phyloP scores from a whole-genome alignment of 305 asterid species.

The Fraxinus albicans region DNA sequence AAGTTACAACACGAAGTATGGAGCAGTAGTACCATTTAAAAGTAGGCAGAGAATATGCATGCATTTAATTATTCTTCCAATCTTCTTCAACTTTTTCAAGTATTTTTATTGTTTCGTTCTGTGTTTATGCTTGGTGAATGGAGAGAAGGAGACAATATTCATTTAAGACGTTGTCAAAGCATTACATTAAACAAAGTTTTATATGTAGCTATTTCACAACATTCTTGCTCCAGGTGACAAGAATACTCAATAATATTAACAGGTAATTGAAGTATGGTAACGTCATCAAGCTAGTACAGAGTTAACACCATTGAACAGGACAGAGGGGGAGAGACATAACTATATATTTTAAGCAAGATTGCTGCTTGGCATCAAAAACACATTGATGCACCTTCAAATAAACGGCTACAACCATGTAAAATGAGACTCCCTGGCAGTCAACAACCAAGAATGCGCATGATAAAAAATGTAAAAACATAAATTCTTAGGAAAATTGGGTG shows the following conservation, averaged over 20 bases:
- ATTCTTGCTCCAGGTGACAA: background rate
- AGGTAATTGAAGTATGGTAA: background rate
- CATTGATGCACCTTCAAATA: conserved; percentile 6
- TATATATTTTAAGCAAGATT: background rate
- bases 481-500: background rate
- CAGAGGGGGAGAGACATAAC: background rate
- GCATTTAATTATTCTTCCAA: background rate
- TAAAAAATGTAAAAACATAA: background rate
- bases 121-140: background rate
- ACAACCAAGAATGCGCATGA: conserved; percentile 10
- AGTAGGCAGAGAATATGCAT: background rate
- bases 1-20: background rate
- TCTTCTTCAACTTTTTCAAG: background rate
- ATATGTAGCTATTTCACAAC: background rate
- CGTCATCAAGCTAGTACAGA: background rate
- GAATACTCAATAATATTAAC: background rate
- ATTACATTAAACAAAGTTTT: background rate
- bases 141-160: background rate
- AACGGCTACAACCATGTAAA: conserved; percentile 8
- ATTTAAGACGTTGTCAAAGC: background rate
- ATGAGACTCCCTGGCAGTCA: conserved; percentile 1
- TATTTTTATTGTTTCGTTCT: background rate
- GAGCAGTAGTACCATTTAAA: conserved; percentile 3
- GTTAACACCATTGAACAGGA: background rate
- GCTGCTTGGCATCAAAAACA: conserved; percentile 3